These are phyloP conservation scores for Phoma sp. DNA, from an alignment of 2,329 filamentous ascomycete genomes.

Conservation along the genomic window DNA sequence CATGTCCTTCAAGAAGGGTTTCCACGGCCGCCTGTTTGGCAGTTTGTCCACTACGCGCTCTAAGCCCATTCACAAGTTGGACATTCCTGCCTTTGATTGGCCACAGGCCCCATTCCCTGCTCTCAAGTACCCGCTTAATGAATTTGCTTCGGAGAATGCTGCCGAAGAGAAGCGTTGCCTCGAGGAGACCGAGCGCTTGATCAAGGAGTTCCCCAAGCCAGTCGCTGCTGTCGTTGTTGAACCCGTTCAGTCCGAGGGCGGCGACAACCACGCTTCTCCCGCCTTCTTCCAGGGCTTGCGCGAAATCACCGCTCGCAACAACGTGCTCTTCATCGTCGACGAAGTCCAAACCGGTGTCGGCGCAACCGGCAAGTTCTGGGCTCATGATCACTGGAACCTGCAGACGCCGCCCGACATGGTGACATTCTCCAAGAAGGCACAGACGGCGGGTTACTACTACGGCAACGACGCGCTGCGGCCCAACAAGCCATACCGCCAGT, in stretches of 20 bases:
- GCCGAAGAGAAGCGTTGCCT: conserved; percentile 80
- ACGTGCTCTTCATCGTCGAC: conserved; percentile 86
- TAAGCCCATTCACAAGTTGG: conserved; percentile 93
- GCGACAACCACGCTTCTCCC: conserved; percentile 90
- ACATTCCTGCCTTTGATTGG: conserved; percentile 95
- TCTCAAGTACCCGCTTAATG: conserved; percentile 85
- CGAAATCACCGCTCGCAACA: conserved; percentile 76
- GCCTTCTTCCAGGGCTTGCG: conserved; percentile 86
- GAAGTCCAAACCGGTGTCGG: conserved; percentile 94
- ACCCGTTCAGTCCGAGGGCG: conserved; percentile 91
- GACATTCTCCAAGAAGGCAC: conserved; percentile 94
- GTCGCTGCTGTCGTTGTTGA: conserved; percentile 85
- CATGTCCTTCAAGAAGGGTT: conserved; percentile 84
- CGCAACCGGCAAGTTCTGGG: conserved; percentile 94
- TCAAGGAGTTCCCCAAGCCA: conserved; percentile 78
- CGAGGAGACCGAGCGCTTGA: conserved; percentile 80
- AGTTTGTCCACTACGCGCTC: conserved; percentile 86
- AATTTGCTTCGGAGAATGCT: conserved; percentile 81
- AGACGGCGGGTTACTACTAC: conserved; percentile 92
- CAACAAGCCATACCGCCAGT: conserved; percentile 93
- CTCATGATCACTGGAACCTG: conserved; percentile 93
- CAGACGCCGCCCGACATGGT: conserved; percentile 85
- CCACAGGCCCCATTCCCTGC: conserved; percentile 85
- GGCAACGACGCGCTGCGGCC: conserved; percentile 79
- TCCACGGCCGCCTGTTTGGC: conserved; percentile 91